Evolutionary conservation across 768 basidiomycete genomes (phyloP).

Genomic region (Podaxis rugospora): DNA sequence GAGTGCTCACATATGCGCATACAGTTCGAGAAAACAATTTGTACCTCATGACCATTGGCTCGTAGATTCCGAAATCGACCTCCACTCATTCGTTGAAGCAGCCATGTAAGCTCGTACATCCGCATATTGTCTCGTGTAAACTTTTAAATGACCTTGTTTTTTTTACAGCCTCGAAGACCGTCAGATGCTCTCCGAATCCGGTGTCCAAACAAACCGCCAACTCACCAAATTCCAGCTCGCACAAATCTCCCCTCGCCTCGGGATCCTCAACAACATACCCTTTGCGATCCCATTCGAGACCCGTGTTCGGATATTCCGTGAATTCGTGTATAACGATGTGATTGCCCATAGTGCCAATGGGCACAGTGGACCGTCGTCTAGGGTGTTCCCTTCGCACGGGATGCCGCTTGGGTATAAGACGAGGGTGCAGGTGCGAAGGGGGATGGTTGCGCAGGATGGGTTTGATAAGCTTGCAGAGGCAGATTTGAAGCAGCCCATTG

Average conservation of each 20-base stretch:
- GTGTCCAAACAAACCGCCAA: slow-evolving; percentile 15
- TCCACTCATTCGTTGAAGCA: slow-evolving; percentile 52
- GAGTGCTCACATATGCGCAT: background rate
- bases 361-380: background rate
- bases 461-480: slow-evolving; percentile 78
- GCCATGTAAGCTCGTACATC: background rate
- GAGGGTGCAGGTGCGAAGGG: slow-evolving; percentile 61
- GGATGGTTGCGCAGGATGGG: slow-evolving; percentile 82
- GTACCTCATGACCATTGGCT: slow-evolving; percentile 85
- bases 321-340: slow-evolving; percentile 54
- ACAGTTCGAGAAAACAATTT: slow-evolving; percentile 80
- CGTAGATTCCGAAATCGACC: slow-evolving; percentile 43
- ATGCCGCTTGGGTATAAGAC: slow-evolving; percentile 22
- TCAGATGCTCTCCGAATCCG: slow-evolving; percentile 26
- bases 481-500: slow-evolving; percentile 76
- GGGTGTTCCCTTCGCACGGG: slow-evolving; percentile 13
- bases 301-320: slow-evolving; percentile 85
- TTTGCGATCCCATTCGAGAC: slow-evolving; percentile 92
- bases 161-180: slow-evolving; percentile 59
- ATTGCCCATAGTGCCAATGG: slow-evolving; percentile 5
- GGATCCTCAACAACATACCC: slow-evolving; percentile 91
- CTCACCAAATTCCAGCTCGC: slow-evolving; percentile 69
- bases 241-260: slow-evolving; percentile 78
- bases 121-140: background rate
- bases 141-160: background rate